Evolutionary conservation across 768 basidiomycete genomes (phyloP).

Genomic region (Rossbeevera mucosa): DNA sequence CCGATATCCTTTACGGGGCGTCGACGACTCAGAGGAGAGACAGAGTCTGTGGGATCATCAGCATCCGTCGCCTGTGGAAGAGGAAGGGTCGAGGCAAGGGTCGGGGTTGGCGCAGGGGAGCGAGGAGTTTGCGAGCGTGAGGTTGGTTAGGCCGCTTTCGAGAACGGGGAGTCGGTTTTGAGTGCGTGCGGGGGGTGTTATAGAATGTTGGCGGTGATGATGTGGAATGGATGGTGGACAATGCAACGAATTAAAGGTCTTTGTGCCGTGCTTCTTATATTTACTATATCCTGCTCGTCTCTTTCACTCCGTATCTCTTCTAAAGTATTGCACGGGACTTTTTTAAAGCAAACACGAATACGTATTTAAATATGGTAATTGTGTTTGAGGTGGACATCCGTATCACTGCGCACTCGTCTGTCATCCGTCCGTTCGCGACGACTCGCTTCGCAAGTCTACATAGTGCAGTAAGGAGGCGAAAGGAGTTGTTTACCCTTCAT

Average conservation of each 20-base stretch:
- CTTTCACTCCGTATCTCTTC: no score
- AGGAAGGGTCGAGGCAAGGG: constrained; percentile 6
- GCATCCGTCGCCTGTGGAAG: constrained; percentile 25
- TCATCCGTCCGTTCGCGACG: no score
- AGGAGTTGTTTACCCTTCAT: no score
- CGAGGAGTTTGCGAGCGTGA: not conserved
- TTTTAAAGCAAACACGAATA: no score
- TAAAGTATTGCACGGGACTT: no score
- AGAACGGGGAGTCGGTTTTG: not conserved
- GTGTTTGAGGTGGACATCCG: no score
- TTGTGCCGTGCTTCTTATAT: not conserved
- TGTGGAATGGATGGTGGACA: not conserved
- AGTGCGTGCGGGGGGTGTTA: not conserved
- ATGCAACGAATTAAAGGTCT: not conserved
- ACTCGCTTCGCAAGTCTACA: no score
- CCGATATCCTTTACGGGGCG: constrained; percentile 37
- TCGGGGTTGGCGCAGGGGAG: not conserved
- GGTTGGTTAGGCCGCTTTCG: not conserved
- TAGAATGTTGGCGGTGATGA: not conserved
- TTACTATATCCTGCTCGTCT: no score
- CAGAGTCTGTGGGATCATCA: constrained; percentile 47
- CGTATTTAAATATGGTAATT: no score
- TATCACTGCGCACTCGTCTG: no score
- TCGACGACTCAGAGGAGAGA: constrained; percentile 61
- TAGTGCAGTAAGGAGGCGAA: no score